phyloP scores from a whole-genome alignment of 352 stramenopile genomes.

The Phytophthora constricta region DNA sequence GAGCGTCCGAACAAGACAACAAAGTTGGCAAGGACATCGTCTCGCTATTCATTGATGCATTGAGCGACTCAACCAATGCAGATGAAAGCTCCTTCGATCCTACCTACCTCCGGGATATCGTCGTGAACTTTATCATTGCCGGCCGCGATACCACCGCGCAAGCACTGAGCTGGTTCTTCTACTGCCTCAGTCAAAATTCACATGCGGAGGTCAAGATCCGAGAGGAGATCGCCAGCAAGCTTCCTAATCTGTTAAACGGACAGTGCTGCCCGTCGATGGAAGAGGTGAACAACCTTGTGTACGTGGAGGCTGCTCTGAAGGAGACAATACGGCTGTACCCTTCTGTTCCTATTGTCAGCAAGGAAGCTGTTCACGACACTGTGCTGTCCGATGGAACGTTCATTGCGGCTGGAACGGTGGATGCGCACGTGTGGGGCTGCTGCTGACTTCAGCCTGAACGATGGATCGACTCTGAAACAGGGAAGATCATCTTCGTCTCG shows the following conservation, averaged over 20 bases:
- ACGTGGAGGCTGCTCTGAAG: conserved; percentile 53
- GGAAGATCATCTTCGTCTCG: conserved; percentile 33
- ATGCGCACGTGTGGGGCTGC: conserved; percentile 56
- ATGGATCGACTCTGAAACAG: conserved; percentile 47
- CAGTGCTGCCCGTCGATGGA: conserved; percentile 25
- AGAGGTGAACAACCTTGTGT: conserved; percentile 37
- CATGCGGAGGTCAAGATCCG: conserved; percentile 48
- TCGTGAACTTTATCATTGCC: conserved; percentile 82
- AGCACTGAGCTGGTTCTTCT: conserved; percentile 74
- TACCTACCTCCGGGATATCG: conserved; percentile 63
- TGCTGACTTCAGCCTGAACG: conserved; percentile 56
- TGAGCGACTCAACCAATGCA: conserved; percentile 24
- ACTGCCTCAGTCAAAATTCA: conserved; percentile 55
- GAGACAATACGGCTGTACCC: conserved; percentile 69
- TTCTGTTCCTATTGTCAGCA: conserved; percentile 49
- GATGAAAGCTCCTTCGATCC: conserved; percentile 28
- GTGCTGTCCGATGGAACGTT: conserved; percentile 64
- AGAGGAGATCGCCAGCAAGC: conserved; percentile 40
- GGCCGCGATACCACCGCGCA: conserved; percentile 80
- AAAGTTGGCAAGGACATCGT: conserved; percentile 19
- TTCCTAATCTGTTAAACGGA: conserved; percentile 12
- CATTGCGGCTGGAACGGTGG: conserved; percentile 25
- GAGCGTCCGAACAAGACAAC: background rate
- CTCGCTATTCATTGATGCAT: conserved; percentile 30
- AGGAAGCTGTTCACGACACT: conserved; percentile 45